Evolutionary conservation across 1,139 yeast genomes (phyloP).

Genomic region (Entelexis paramagnoliae): DNA sequence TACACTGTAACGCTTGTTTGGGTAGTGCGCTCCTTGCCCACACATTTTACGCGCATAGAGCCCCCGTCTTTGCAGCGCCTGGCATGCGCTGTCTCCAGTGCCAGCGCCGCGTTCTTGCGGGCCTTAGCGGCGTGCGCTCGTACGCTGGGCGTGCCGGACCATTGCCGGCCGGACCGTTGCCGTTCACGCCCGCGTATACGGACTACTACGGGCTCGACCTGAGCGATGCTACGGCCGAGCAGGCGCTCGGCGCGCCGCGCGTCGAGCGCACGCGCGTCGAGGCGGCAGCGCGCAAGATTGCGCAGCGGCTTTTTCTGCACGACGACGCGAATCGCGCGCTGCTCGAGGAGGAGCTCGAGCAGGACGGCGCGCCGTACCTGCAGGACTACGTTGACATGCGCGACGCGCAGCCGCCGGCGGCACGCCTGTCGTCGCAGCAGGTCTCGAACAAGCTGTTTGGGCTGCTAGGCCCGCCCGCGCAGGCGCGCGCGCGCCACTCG

Average conservation of each 20-base stretch:
- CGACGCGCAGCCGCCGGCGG: constrained; percentile 17
- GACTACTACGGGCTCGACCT: constrained; percentile 17
- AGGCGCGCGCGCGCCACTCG: neutral
- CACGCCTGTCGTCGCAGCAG: constrained; percentile 5
- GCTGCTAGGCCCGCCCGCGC: constrained; percentile 4
- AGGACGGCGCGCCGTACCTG: constrained; percentile 10
- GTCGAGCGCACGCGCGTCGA: constrained; percentile 22
- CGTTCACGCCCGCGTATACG: constrained; percentile 9
- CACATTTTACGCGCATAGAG: neutral
- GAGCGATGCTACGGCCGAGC: constrained; percentile 7
- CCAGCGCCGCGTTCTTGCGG: neutral
- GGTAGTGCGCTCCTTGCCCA: neutral
- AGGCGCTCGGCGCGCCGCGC: constrained; percentile 18
- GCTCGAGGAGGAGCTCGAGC: constrained; percentile 22
- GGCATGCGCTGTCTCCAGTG: constrained; percentile 1
- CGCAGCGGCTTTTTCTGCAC: constrained; percentile 22
- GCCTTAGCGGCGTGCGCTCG: too few relatives aligned
- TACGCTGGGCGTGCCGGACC: too few relatives aligned
- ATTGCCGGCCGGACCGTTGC: too few relatives aligned
- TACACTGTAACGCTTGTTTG: too few relatives aligned
- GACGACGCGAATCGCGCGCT: constrained; percentile 22
- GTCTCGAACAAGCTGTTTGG: constrained; percentile 6
- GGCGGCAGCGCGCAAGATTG: constrained; percentile 23
- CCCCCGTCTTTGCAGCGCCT: neutral
- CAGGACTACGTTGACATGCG: constrained; percentile 14